A percentile compares a stretch with the other conserved stretches of the same genome.
Evolutionary conservation across 2,329 filamentous ascomycete species (phyloP).

Genomic region (Talaromyces sp.): DNA sequence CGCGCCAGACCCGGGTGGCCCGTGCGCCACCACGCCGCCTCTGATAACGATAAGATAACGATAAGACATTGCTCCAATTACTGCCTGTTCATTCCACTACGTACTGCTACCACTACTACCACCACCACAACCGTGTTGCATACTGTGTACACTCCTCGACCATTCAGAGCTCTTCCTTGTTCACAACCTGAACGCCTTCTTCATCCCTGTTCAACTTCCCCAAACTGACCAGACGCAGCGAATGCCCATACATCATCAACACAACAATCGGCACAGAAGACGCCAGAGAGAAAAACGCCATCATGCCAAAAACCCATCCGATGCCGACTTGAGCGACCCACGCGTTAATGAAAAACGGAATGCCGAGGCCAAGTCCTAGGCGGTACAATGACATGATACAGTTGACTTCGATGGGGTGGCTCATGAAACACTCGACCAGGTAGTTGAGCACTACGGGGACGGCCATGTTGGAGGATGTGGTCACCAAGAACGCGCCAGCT

Average conservation of each 20-base stretch:
- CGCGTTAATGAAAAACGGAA: slow-evolving; percentile 9
- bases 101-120: background rate
- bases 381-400: slow-evolving; percentile 7
- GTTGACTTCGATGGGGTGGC: slow-evolving; percentile 9
- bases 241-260: slow-evolving; percentile 5
- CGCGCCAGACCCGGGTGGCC: slow-evolving; percentile 19
- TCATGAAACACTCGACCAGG: slow-evolving; percentile 11
- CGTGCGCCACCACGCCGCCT: slow-evolving; percentile 14
- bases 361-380: slow-evolving; percentile 4
- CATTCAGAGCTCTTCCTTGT: background rate
- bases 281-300: slow-evolving; percentile 7
- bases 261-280: slow-evolving; percentile 5
- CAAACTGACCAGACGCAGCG: slow-evolving; percentile 6
- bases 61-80: background rate
- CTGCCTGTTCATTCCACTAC: background rate
- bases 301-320: slow-evolving; percentile 11
- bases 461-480: background rate
- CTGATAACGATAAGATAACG: slow-evolving; percentile 10
- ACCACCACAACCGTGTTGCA: too few species aligned
- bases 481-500: slow-evolving; percentile 5
- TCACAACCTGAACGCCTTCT: slow-evolving; percentile 9
- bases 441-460: slow-evolving; percentile 6
- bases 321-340: slow-evolving; percentile 4
- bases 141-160: background rate
- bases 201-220: slow-evolving; percentile 6